Base-by-base conservation (phyloP, 352 stramenopile genomes). In the Phytophthora megakarya region DNA sequence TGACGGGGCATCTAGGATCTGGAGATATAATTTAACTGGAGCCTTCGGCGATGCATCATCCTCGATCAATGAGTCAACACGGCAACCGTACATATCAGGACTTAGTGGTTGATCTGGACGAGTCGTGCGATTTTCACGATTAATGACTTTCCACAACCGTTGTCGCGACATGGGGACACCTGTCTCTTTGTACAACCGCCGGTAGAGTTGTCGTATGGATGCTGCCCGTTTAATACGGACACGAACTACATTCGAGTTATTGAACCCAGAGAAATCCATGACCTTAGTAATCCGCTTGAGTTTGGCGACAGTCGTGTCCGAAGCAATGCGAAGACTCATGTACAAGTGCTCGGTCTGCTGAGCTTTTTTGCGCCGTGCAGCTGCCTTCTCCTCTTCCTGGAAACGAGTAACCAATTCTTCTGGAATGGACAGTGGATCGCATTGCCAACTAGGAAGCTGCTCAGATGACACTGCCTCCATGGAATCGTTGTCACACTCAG, bases 131-230 rank as follows among this genome's bases (percentile, higher is more conserved):
- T 96, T 96, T 63, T 95, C 84, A 19, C 88, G 80, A 9, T 81
- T 92, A 48, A 94, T 93, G 23, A 95, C 77, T 68, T 88, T 94
- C 88, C 88, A 96, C 11, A 96, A 55, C 16, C 88, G 80, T 33
- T 93, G 84, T 8, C 74, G 78, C 6, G 65, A 42, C 35, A 93
- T 77, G 0, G 84, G 83, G 0, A 96, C 74, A 12, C 88, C 88
- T 0, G 76, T 93, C 26, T 76, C 69, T 49, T 78, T 68, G 42
- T 80, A 88, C 7, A 96, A 69, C 11, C 74, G 80, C 33, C 60
- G 61, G 26, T 93, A 90, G 1, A 96, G 73, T n/a, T 92, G 67
- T 2, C 71, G 70, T 12, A 96, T 87, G 6, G 71, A 78, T 3
- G 73, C 75, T 0, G 72, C 44, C 22, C 81, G 81, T 37, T 88